Conservation (phyloP, 257 asterid genomes). For the Penstemon barbatus region DNA sequence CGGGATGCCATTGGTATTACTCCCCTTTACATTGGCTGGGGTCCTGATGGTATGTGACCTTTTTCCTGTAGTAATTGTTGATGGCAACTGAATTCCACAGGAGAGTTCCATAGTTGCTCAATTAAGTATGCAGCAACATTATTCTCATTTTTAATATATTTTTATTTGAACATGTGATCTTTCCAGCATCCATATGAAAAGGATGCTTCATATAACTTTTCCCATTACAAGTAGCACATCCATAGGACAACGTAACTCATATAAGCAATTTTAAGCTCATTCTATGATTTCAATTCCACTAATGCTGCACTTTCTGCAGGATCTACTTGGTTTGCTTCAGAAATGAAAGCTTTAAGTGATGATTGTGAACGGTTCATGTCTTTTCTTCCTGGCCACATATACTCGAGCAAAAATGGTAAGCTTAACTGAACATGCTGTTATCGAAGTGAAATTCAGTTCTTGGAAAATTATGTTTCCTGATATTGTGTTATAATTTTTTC, state of each 20-base stretch:
- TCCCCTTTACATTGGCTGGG: conserved; percentile 98
- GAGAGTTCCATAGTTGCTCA: conserved; percentile 4
- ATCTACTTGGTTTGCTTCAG: conserved; percentile 97
- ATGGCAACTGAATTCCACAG: conserved; percentile 19
- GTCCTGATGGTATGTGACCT: conserved; percentile 80
- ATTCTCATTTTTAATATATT: conserved; percentile 16
- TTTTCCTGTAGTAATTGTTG: conserved; percentile 19
- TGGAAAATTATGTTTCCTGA: conserved; percentile 13
- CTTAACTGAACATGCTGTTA: conserved; percentile 12
- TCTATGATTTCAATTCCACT: conserved; percentile 14
- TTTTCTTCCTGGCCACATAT: conserved; percentile 93
- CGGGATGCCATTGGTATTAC: conserved; percentile 99
- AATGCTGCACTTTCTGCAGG: conserved; percentile 57
- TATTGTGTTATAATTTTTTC: conserved; percentile 9
- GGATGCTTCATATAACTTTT: conserved; percentile 9
- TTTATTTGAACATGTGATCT: conserved; percentile 15
- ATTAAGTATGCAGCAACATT: not conserved
- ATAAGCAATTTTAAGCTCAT: conserved; percentile 12
- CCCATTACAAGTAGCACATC: conserved; percentile 10
- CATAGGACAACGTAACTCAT: conserved; percentile 9
- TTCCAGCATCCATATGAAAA: conserved; percentile 17
- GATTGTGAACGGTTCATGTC: conserved; percentile 90
- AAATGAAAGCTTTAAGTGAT: conserved; percentile 98
- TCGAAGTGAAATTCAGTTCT: conserved; percentile 14
- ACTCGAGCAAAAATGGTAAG: conserved; percentile 92